Conservation (phyloP, 768 basidiomycete species). For the Plicaturopsis crispa region DNA sequence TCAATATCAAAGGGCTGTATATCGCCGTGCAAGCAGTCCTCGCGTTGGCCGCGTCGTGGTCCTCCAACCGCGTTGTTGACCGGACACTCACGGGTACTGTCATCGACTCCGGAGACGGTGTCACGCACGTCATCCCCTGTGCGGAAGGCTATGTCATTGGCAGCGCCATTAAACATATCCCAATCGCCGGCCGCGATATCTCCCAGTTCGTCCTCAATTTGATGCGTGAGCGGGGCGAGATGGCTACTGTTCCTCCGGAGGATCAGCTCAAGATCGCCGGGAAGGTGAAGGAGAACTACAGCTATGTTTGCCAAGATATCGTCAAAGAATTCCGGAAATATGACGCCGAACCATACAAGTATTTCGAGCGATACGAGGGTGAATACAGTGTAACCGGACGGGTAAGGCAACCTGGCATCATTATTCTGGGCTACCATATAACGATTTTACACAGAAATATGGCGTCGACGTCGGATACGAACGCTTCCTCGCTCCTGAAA, state of each 20-base stretch:
- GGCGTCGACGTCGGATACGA: constrained; percentile 93
- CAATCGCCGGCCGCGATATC: constrained; percentile 97
- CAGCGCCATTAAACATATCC: constrained; percentile 97
- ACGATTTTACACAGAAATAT: constrained; percentile 89
- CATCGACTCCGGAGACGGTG: constrained; percentile 98
- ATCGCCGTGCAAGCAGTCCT: constrained; percentile 99
- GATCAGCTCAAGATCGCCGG: constrained; percentile 89
- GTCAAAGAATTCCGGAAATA: constrained; percentile 99
- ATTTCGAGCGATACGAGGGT: constrained; percentile 89
- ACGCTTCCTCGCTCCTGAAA: constrained; percentile 97
- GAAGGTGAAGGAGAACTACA: constrained; percentile 96
- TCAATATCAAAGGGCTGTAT: constrained; percentile 98
- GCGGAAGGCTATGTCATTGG: constrained; percentile 99
- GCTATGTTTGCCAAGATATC: constrained; percentile 98
- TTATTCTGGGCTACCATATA: too few species aligned
- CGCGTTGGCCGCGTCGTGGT: constrained; percentile 96
- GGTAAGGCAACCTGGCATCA: constrained; percentile 46
- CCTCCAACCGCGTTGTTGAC: constrained; percentile 82
- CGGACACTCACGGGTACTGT: constrained; percentile 95
- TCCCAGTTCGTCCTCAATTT: constrained; percentile 94
- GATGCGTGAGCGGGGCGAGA: constrained; percentile 93
- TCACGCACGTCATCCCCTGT: constrained; percentile 94
- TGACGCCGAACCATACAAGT: constrained; percentile 91
- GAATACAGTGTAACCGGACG: constrained; percentile 90
- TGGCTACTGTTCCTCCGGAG: constrained; percentile 84